Percentiles rank a stretch among this genome's conserved stretches.
These are phyloP conservation scores for Diaporthe sp. DNA, from an alignment of 2,329 filamentous ascomycete genomes.

Conservation along the genomic window DNA sequence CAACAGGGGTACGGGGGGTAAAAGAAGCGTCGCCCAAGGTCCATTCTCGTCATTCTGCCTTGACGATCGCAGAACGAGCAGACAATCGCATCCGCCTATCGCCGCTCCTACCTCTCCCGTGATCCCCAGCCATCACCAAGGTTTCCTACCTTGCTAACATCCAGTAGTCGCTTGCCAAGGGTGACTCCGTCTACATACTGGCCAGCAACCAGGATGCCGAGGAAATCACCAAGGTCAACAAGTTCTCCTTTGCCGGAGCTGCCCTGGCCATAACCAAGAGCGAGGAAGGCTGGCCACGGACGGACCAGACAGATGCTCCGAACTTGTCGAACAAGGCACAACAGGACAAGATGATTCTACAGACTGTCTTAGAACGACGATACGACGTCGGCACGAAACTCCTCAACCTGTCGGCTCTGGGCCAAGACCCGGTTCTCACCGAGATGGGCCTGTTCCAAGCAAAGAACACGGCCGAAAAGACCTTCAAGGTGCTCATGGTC, in stretches of 20 bases:
- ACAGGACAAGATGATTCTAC: slow-evolving; percentile 78
- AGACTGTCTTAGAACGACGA: slow-evolving; percentile 78
- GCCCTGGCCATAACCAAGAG: slow-evolving; percentile 69
- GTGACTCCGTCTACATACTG: slow-evolving; percentile 78
- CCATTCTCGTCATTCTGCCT: slow-evolving; percentile 56
- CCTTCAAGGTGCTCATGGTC: slow-evolving; percentile 92
- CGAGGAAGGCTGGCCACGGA: slow-evolving; percentile 55
- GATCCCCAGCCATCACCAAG: slow-evolving; percentile 54
- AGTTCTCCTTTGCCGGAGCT: slow-evolving; percentile 77
- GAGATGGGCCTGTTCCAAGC: slow-evolving; percentile 82
- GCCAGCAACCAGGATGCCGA: slow-evolving; percentile 75
- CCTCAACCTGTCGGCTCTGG: slow-evolving; percentile 85
- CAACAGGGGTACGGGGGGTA: slow-evolving; percentile 59
- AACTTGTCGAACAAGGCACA: slow-evolving; percentile 48
- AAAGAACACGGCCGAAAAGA: slow-evolving; percentile 81
- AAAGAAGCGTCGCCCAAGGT: slow-evolving; percentile 56
- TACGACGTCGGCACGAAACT: slow-evolving; percentile 82
- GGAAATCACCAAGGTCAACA: slow-evolving; percentile 77
- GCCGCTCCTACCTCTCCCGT: slow-evolving; percentile 55
- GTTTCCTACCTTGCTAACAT: slow-evolving; percentile 75
- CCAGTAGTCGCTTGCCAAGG: slow-evolving; percentile 77
- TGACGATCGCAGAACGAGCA: slow-evolving; percentile 56
- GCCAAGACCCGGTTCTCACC: slow-evolving; percentile 78
- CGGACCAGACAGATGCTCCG: slow-evolving; percentile 51
- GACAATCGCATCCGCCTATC: slow-evolving; percentile 52